Evolutionary conservation across 1,284 basidiomycete species (phyloP).

Genomic region (Puccinia horiana): DNA sequence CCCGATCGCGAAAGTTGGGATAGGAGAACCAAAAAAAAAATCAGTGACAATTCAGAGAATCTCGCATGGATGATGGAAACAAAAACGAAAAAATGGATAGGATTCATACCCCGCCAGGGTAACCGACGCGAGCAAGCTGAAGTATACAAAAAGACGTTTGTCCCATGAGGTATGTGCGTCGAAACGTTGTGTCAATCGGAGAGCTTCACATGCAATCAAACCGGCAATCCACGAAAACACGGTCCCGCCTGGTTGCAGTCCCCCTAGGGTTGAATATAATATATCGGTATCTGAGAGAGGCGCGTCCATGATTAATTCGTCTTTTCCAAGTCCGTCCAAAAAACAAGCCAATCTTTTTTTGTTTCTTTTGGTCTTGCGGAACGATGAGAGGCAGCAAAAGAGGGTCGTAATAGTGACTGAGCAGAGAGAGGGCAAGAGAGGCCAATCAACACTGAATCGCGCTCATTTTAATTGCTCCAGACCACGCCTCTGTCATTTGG

Average conservation of each 20-base stretch:
- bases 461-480: not conserved
- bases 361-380: not conserved
- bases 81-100: not conserved
- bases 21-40: not conserved
- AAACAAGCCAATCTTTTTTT: too few species aligned
- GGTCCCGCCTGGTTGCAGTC: constrained; percentile 34
- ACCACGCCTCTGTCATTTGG: not conserved
- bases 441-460: too few species aligned
- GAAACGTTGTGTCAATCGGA: constrained; percentile 39
- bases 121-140: constrained; percentile 20
- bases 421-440: not conserved
- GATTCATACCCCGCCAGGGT: constrained; percentile 6
- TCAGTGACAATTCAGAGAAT: not conserved
- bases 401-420: not conserved
- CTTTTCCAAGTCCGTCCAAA: not conserved
- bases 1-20: not conserved
- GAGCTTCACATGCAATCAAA: constrained; percentile 13
- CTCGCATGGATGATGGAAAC: not conserved
- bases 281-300: not conserved
- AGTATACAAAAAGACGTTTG: constrained; percentile 31
- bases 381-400: not conserved
- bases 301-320: not conserved
- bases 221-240: constrained; percentile 28
- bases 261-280: constrained; percentile 7
- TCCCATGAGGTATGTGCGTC: constrained; percentile 24